Evolutionary conservation across 106 monocot species (phyloP).

Genomic region (Dendrobium officinale): DNA sequence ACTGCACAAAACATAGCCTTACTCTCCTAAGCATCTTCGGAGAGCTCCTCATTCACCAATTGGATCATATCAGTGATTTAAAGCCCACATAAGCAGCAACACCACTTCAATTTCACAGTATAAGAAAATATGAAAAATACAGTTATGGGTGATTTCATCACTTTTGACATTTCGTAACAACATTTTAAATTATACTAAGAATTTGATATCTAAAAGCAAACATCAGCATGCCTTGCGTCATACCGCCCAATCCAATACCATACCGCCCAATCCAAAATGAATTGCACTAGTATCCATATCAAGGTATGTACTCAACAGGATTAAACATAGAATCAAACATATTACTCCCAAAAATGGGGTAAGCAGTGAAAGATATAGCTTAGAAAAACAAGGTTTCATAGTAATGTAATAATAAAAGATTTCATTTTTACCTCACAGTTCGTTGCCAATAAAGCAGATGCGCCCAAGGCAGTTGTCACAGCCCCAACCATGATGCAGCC

Average conservation of each 20-base stretch:
- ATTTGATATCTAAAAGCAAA: too few relatives aligned
- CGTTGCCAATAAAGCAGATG: constrained; percentile 61
- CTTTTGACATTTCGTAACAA: neutral
- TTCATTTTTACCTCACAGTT: constrained; percentile 44
- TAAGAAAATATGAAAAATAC: neutral
- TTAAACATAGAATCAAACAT: neutral
- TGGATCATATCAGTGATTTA: too few relatives aligned
- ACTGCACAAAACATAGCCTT: too few relatives aligned
- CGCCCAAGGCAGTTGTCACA: constrained; percentile 73
- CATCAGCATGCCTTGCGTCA: too few relatives aligned
- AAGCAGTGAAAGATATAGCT: neutral
- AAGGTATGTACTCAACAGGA: too few relatives aligned
- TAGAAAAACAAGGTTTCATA: neutral
- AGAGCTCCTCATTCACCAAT: too few relatives aligned
- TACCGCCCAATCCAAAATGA: too few relatives aligned
- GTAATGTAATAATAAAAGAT: constrained; percentile 17
- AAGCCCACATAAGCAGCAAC: too few relatives aligned
- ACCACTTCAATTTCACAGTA: neutral
- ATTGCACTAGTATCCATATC: too few relatives aligned
- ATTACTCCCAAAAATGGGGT: neutral
- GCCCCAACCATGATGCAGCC: constrained; percentile 54
- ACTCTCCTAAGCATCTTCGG: too few relatives aligned
- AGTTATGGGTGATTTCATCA: neutral
- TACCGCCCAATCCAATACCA: too few relatives aligned
- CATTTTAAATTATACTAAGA: neutral